Evolutionary conservation across 306 rosid genomes (phyloP).

Genomic region (Prinsepia uniflora): DNA sequence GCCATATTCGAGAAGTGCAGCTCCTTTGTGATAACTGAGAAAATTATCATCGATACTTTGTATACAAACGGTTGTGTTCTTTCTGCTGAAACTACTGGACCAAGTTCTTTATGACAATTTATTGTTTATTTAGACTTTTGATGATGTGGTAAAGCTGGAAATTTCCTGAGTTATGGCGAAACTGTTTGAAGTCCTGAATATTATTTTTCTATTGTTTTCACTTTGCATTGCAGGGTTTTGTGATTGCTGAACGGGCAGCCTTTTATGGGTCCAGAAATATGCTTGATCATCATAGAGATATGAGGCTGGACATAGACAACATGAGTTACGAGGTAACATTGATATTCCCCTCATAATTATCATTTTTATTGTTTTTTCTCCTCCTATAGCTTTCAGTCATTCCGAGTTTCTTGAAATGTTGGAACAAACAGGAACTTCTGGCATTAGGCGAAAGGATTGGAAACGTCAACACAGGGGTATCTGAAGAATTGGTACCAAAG

Average conservation of each 20-base stretch:
- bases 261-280: slow-evolving; percentile 58
- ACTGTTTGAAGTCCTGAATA: not conserved
- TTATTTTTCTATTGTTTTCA: not conserved
- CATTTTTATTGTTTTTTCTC: not conserved
- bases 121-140: not conserved
- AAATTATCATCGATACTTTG: not conserved
- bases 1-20: not conserved
- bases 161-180: not conserved
- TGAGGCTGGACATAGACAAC: slow-evolving; percentile 83
- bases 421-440: slow-evolving; percentile 58
- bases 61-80: not conserved
- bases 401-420: slow-evolving; percentile 5
- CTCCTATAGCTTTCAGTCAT: no score
- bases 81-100: not conserved
- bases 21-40: not conserved
- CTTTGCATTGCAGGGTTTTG: slow-evolving; percentile 51
- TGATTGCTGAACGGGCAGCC: slow-evolving; percentile 59
- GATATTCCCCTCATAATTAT: not conserved
- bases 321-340: slow-evolving; percentile 74
- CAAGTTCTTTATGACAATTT: not conserved
- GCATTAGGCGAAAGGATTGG: slow-evolving; percentile 86
- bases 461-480: slow-evolving; percentile 68
- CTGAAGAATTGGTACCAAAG: slow-evolving; percentile 58
- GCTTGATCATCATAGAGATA: slow-evolving; percentile 76
- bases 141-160: not conserved